Conservation (phyloP, 768 basidiomycete genomes). For the Gautieria morchelliformis region DNA sequence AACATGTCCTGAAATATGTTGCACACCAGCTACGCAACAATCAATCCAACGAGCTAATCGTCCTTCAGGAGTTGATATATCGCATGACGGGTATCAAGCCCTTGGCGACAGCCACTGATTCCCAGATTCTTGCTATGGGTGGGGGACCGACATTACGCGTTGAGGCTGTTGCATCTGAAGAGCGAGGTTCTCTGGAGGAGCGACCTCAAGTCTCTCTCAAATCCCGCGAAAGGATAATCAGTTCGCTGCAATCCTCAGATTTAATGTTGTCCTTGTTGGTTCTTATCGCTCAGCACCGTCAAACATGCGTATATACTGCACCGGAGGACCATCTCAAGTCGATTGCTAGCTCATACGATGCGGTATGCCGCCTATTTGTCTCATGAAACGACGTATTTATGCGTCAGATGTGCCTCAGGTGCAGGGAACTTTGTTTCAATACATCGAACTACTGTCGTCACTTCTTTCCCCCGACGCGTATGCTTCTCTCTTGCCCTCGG, state of each 20-base stretch:
- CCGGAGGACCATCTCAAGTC: slow-evolving; percentile 76
- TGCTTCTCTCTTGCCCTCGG: slow-evolving; percentile 60
- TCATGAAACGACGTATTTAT: not conserved
- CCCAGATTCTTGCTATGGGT: slow-evolving; percentile 83
- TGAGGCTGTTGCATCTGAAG: slow-evolving; percentile 75
- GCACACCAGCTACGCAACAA: slow-evolving; percentile 81
- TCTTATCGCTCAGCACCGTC: slow-evolving; percentile 85
- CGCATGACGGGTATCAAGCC: slow-evolving; percentile 95
- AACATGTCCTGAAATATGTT: slow-evolving; percentile 80
- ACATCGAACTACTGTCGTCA: slow-evolving; percentile 76
- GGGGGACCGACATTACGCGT: slow-evolving; percentile 81
- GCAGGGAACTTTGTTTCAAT: slow-evolving; percentile 88
- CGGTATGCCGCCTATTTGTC: slow-evolving; percentile 42
- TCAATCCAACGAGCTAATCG: slow-evolving; percentile 80
- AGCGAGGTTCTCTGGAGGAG: slow-evolving; percentile 53
- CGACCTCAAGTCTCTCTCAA: slow-evolving; percentile 2
- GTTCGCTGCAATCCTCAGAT: slow-evolving; percentile 23
- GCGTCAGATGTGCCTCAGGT: slow-evolving; percentile 39
- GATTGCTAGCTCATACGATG: slow-evolving; percentile 79
- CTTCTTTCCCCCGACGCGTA: slow-evolving; percentile 67
- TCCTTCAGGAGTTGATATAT: slow-evolving; percentile 87
- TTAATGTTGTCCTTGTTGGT: slow-evolving; percentile 85
- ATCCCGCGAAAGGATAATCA: slow-evolving; percentile 6
- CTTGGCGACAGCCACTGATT: slow-evolving; percentile 78
- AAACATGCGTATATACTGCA: slow-evolving; percentile 70